Evolutionary conservation across 2,329 filamentous ascomycete genomes (phyloP).

Genomic region (Colletotrichum sublineola): DNA sequence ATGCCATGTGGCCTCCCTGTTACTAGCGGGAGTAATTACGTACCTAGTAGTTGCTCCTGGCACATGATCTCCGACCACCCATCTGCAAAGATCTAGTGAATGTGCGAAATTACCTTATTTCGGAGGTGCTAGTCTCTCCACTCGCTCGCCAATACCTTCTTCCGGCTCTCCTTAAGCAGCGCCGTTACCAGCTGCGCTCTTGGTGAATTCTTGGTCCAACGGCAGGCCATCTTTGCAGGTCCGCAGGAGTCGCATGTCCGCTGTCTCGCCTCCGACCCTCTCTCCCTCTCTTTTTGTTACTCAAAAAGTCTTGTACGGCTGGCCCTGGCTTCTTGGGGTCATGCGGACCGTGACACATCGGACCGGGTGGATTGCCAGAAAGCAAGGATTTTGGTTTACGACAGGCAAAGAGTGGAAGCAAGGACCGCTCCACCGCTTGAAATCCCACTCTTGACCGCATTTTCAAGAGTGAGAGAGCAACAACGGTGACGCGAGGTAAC

Average conservation of each 20-base stretch:
- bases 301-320: background rate
- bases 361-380: constrained; percentile 11
- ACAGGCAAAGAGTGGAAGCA: constrained; percentile 17
- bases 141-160: constrained; percentile 15
- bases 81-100: constrained; percentile 33
- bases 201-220: background rate
- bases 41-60: background rate
- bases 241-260: background rate
- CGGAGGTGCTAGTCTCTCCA: constrained; percentile 14
- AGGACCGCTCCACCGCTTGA: constrained; percentile 14
- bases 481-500: background rate
- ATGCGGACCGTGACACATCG: constrained; percentile 19
- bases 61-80: constrained; percentile 21
- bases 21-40: constrained; percentile 28
- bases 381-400: constrained; percentile 8
- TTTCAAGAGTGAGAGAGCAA: constrained; percentile 4
- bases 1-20: constrained; percentile 41
- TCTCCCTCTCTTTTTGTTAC: too few species aligned
- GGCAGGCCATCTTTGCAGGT: background rate
- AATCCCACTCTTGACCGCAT: constrained; percentile 16
- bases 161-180: background rate
- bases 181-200: constrained; percentile 12
- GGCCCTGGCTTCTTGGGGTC: constrained; percentile 1
- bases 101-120: constrained; percentile 40
- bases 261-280: background rate